Base-by-base conservation (phyloP, 768 basidiomycete genomes). In the Solioccasus polychromus region DNA sequence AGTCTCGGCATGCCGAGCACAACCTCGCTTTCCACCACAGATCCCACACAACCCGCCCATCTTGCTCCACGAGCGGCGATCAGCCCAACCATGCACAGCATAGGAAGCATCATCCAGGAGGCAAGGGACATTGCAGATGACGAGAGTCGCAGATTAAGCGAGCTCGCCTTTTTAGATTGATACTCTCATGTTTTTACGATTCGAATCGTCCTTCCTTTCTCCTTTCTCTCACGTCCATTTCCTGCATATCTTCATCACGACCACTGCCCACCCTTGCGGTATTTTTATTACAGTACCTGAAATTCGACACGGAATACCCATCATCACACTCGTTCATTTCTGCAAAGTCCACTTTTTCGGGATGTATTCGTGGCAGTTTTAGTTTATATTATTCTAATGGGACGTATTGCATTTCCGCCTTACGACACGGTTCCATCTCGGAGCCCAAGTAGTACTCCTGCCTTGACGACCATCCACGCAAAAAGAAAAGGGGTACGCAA, bases 111-210 rank as follows among this genome's bases (percentile, higher is more conserved):
- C 42, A 39, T 79, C 48, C 40, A 70, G 26, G 73, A 81, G 66
- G 67, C 77, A 43, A 71, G 56, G 38, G 66, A 62, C 31, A 86
- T 88, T 31, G 69, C 77, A 59, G 84, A 89, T 50, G 82, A 79
- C 10, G 86, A 89, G 70, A 75, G 72, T 51, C 69, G 85, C 63
- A 68, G 83, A 62, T 67, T 87, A 71, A 80, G 81, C 35, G 86
- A 89, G 68, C 60, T 85, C 56, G 85, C 85, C 43, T 89, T 88
- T 59, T 64, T 85, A 58, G 52, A 67, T 51, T 66, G 62, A 66
- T 48, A 24, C 19, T 25, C 39, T 15, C 42, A 49, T 45, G 34
- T 22, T 35, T 41, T 40, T 24, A 20, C 11, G 6, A 2, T 45
- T 25, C 20, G 35, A 20, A 43, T 35, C 18, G 28, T 34, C 25